A percentile compares a stretch with the other conserved stretches of the same genome.
phyloP scores from a whole-genome alignment of 768 basidiomycete genomes.

The Mrakia hoshinonis region DNA sequence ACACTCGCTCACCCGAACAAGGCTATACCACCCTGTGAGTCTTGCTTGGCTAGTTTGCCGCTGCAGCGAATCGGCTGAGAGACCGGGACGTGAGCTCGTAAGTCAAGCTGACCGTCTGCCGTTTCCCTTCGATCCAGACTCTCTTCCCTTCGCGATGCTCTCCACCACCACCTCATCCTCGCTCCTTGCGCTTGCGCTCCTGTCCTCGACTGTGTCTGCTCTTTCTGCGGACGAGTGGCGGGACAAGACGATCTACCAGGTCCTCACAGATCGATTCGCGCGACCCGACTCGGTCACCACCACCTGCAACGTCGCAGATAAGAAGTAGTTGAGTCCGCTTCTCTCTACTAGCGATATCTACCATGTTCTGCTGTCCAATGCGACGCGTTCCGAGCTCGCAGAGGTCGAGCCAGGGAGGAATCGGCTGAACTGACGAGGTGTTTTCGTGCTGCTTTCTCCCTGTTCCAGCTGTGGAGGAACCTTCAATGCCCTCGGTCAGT shows the following conservation, averaged over 20 bases:
- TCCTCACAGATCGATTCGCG: conserved; percentile 42
- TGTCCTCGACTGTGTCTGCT: not conserved
- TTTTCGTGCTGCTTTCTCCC: not conserved
- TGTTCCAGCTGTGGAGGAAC: conserved; percentile 28
- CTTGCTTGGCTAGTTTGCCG: too few species aligned
- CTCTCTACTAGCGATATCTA: not conserved
- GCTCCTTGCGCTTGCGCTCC: not conserved
- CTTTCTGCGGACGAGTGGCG: conserved; percentile 19
- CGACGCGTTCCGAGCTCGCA: not conserved
- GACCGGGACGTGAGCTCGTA: too few species aligned
- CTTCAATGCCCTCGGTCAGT: conserved; percentile 23
- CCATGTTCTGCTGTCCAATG: not conserved
- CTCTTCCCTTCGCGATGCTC: too few species aligned
- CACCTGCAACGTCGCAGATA: conserved; percentile 31
- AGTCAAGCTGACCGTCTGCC: too few species aligned
- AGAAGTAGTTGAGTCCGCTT: conserved; percentile 14
- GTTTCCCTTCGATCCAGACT: too few species aligned
- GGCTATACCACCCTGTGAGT: too few species aligned
- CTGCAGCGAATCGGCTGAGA: too few species aligned
- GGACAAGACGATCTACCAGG: conserved; percentile 29
- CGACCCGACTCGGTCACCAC: conserved; percentile 30
- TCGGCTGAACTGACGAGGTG: not conserved
- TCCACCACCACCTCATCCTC: not conserved
- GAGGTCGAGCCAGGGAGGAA: not conserved
- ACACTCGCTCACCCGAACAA: too few species aligned